These are phyloP conservation scores for Sesbania bispinosa DNA, from an alignment of 306 rosid genomes.

Conservation along the genomic window DNA sequence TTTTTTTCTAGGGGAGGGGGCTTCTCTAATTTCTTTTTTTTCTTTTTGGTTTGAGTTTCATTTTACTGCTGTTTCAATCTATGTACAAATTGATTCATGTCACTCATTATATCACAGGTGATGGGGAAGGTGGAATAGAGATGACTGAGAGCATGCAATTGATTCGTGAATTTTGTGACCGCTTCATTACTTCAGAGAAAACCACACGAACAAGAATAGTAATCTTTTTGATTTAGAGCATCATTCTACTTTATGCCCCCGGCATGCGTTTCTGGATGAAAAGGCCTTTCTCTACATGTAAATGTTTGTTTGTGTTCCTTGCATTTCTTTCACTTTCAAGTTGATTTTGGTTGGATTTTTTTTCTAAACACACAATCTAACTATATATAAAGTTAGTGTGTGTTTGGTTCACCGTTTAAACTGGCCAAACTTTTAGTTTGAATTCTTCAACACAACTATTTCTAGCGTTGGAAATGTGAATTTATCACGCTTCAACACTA, in stretches of 20 bases:
- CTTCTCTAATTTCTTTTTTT: background rate
- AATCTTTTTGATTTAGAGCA: constrained; percentile 37
- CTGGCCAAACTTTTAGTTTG: too few species aligned
- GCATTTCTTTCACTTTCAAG: constrained; percentile 6
- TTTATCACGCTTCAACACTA: too few species aligned
- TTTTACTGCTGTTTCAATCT: background rate
- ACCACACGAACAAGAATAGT: constrained; percentile 72
- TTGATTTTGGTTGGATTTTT: background rate
- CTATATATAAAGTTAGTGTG: too few species aligned
- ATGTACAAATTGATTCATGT: constrained; percentile 10
- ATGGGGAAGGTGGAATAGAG: constrained; percentile 97
- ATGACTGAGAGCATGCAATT: constrained; percentile 91
- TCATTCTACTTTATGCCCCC: constrained; percentile 6
- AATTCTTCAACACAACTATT: too few species aligned
- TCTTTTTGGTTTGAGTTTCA: background rate
- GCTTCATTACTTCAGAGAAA: constrained; percentile 57
- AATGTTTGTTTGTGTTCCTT: constrained; percentile 7
- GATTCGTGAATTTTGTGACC: constrained; percentile 79
- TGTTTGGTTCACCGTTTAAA: too few species aligned
- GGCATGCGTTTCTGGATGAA: constrained; percentile 10
- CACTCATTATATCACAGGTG: constrained; percentile 57
- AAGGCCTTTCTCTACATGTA: background rate
- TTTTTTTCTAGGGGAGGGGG: too few species aligned
- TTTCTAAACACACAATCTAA: background rate
- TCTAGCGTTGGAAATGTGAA: too few species aligned